Evolutionary conservation across 768 basidiomycete species (phyloP).

Genomic region (Russula vinacea): DNA sequence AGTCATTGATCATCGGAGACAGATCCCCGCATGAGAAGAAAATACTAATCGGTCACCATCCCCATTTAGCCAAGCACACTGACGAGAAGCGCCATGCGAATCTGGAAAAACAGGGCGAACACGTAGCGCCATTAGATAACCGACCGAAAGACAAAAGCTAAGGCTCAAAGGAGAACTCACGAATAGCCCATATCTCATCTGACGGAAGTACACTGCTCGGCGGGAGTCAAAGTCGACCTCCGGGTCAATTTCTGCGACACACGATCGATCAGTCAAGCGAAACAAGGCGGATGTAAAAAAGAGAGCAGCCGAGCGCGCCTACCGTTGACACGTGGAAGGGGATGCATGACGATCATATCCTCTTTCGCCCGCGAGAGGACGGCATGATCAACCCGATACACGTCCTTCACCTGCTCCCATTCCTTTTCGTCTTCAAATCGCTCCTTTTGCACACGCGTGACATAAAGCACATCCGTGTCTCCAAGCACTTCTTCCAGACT

Average conservation of each 20-base stretch:
- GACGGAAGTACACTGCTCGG: slow-evolving; percentile 95
- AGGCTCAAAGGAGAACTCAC: slow-evolving; percentile 50
- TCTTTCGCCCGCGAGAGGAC: no score
- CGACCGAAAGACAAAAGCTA: no score
- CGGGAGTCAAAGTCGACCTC: slow-evolving; percentile 96
- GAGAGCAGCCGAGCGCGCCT: slow-evolving; percentile 31
- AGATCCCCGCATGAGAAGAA: not conserved
- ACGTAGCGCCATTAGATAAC: not conserved
- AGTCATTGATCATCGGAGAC: not conserved
- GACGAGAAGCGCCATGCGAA: slow-evolving; percentile 53
- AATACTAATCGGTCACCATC: not conserved
- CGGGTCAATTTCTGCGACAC: slow-evolving; percentile 86
- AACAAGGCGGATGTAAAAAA: not conserved
- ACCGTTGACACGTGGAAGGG: slow-evolving; percentile 87
- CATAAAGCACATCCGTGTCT: no score
- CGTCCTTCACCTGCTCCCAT: no score
- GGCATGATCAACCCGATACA: no score
- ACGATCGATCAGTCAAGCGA: slow-evolving; percentile 13
- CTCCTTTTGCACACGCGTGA: no score
- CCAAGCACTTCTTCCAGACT: no score
- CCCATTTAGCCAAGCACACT: slow-evolving; percentile 38
- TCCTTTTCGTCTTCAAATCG: no score
- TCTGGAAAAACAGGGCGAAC: slow-evolving; percentile 35
- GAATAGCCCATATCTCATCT: slow-evolving; percentile 97
- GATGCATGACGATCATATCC: no score